Evolutionary conservation across 768 basidiomycete species (phyloP).

Genomic region (Psilocybe cyanescens): DNA sequence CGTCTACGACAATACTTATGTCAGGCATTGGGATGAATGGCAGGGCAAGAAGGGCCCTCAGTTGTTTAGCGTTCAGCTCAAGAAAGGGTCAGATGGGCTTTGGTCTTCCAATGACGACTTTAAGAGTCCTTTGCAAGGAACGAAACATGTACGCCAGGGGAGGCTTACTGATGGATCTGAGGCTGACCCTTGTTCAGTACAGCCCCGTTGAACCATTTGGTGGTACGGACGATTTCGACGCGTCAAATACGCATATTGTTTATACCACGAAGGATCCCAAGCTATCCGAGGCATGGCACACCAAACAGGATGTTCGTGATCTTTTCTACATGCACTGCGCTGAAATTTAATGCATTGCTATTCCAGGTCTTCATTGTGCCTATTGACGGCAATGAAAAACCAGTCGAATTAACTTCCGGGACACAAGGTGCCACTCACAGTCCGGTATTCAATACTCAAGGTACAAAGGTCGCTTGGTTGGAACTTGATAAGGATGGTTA

Average conservation of each 20-base stretch:
- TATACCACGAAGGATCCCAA: conserved; percentile 87
- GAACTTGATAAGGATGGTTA: conserved; percentile 89
- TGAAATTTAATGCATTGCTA: background rate
- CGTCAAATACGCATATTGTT: conserved; percentile 69
- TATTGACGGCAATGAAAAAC: conserved; percentile 50
- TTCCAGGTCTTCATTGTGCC: conserved; percentile 71
- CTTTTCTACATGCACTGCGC: background rate
- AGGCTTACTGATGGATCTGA: background rate
- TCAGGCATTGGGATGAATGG: conserved; percentile 85
- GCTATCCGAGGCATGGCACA: conserved; percentile 82
- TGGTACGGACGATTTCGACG: conserved; percentile 80
- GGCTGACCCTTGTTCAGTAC: conserved; percentile 42
- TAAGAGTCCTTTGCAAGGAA: conserved; percentile 64
- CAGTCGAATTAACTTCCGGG: conserved; percentile 79
- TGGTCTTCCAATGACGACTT: conserved; percentile 61
- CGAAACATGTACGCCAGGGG: conserved; percentile 61
- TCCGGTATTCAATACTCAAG: conserved; percentile 70
- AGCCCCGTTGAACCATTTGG: conserved; percentile 87
- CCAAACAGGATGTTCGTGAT: conserved; percentile 75
- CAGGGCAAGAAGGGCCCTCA: conserved; percentile 69
- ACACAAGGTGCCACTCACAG: conserved; percentile 80
- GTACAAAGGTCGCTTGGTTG: conserved; percentile 82
- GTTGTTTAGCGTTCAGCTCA: conserved; percentile 70
- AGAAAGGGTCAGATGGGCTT: conserved; percentile 45
- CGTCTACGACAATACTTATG: conserved; percentile 71